These are phyloP conservation scores for Colletotrichum tamarilloi DNA, from an alignment of 2,329 filamentous ascomycete species.

Conservation along the genomic window DNA sequence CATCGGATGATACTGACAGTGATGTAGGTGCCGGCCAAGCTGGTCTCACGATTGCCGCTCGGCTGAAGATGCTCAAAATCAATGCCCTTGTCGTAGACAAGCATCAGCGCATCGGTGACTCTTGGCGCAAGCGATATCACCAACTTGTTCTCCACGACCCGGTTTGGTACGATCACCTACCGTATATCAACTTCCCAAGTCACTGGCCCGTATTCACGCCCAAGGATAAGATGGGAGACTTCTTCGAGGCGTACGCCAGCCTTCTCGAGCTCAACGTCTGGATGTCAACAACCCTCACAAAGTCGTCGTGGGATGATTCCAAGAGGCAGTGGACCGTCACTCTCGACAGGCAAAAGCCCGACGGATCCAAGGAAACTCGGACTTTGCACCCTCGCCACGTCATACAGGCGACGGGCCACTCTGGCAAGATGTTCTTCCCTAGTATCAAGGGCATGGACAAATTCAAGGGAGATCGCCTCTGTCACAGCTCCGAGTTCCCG, in stretches of 20 bases:
- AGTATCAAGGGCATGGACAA: conserved; percentile 60
- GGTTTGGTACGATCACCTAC: conserved; percentile 67
- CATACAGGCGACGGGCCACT: conserved; percentile 76
- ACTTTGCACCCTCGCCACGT: conserved; percentile 72
- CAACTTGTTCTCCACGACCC: conserved; percentile 72
- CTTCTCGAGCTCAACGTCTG: conserved; percentile 74
- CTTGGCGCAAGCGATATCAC: conserved; percentile 69
- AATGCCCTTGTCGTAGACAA: conserved; percentile 63
- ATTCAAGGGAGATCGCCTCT: conserved; percentile 68
- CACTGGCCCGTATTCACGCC: conserved; percentile 75
- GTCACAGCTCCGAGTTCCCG: conserved; percentile 68
- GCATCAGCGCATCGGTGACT: conserved; percentile 65
- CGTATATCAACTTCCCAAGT: conserved; percentile 70
- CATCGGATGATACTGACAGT: background rate
- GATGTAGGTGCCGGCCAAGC: conserved; percentile 56
- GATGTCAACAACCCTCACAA: conserved; percentile 60
- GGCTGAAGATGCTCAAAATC: conserved; percentile 66
- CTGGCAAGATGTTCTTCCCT: conserved; percentile 71
- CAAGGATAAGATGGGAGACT: conserved; percentile 74
- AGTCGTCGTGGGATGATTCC: conserved; percentile 58
- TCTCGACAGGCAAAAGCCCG: conserved; percentile 54
- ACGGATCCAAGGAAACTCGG: conserved; percentile 61
- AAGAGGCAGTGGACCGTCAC: conserved; percentile 67
- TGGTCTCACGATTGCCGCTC: conserved; percentile 62
- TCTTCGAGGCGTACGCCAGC: conserved; percentile 71